These are phyloP conservation scores for Monilinia fructigena DNA, from an alignment of 2,329 filamentous ascomycete genomes.

Conservation along the genomic window DNA sequence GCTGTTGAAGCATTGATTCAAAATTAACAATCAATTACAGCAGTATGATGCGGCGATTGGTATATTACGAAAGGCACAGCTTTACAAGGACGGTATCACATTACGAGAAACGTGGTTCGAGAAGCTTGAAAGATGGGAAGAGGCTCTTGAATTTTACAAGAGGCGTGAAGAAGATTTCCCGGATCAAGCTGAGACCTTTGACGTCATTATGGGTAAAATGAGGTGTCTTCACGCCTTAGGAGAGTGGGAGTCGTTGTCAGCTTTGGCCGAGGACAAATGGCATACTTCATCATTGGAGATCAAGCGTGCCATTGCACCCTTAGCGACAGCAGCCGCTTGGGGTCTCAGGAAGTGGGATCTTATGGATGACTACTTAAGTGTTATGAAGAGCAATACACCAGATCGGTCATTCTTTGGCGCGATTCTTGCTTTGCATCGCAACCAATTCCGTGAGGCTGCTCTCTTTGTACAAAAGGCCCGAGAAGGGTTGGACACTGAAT, in stretches of 20 bases:
- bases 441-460: slow-evolving; percentile 91
- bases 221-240: slow-evolving; percentile 93
- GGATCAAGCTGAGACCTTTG: slow-evolving; percentile 83
- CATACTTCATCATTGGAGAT: slow-evolving; percentile 83
- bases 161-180: slow-evolving; percentile 73
- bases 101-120: slow-evolving; percentile 99
- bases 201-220: slow-evolving; percentile 99
- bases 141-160: slow-evolving; percentile 88
- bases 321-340: slow-evolving; percentile 96
- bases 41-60: slow-evolving; percentile 98
- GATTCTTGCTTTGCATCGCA: slow-evolving; percentile 89
- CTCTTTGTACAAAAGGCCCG: slow-evolving; percentile 86
- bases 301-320: slow-evolving; percentile 83
- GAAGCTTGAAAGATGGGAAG: slow-evolving; percentile 97
- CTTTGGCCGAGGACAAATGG: slow-evolving; percentile 90
- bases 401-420: slow-evolving; percentile 98
- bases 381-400: slow-evolving; percentile 90
- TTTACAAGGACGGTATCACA: slow-evolving; percentile 89
- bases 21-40: slow-evolving; percentile 98
- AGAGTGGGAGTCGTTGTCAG: slow-evolving; percentile 93
- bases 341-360: slow-evolving; percentile 94
- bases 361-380: slow-evolving; percentile 95
- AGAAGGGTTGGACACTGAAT: slow-evolving; percentile 90
- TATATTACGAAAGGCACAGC: slow-evolving; percentile 92
- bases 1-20: slow-evolving; percentile 97